Evolutionary conservation across 2,329 filamentous ascomycete species (phyloP), one percentile per base, ranked within the genome.

Genomic region (Ophiostoma perfectum): DNA sequence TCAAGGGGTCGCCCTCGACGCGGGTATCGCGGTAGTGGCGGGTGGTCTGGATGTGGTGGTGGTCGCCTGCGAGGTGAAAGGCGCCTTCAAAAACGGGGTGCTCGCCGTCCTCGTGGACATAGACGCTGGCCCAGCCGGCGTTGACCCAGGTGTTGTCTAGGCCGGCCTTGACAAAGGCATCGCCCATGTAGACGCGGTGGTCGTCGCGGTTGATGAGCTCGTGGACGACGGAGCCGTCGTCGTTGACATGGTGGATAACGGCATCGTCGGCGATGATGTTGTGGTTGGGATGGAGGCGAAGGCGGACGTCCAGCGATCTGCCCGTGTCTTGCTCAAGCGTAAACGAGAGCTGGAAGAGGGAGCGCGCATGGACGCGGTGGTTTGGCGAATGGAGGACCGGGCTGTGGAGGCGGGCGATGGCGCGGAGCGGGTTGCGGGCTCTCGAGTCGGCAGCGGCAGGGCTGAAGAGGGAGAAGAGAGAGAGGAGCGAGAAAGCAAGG

Each of bases 11-110:
- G 62, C 88, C 80, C 36, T 80, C 77, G 70, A 92, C 86, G 75
- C 86, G 89, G 63, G 91, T 93, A 72, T 86, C 83, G 75, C 86
- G 83, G 75, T 95, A 99, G 71, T 88, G 89, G 41, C 84, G 84
- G 71, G 85, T 86, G 41, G 92, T 87, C 75, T 96, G 90, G 66
- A 99, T 83, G 77, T 98, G 92, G 78, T 99, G 93, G 73, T 93
- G 88, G 75, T 97, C 88, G 68, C 90, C 87, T 74, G 90, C 81
- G 49, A 98, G 80, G 45, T 89, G 88, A 77, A 98, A 97, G 2
- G 90, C 90, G 67, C 95, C 95, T 78, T 97, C 92, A 73, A 99
- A 99, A 42, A 97, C 78, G 36, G 95, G 95, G 16, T 85, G 76
- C 58, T 81, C 78, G 2, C 95, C 95, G 79, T 99, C 95, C 71